Conservation (phyloP, 805 yeast genomes). For the Kurtzmaniella fragi region DNA sequence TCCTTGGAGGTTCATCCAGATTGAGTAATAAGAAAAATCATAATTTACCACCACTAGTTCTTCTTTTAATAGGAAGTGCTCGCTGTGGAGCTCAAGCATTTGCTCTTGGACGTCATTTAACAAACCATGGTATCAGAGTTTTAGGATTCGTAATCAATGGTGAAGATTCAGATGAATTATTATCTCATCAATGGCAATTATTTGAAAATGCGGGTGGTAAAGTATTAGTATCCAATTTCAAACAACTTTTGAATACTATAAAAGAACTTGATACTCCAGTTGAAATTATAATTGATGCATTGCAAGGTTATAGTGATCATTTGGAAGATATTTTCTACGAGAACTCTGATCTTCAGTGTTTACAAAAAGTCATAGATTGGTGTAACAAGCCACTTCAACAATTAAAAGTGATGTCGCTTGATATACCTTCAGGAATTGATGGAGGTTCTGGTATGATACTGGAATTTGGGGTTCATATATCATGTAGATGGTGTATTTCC, state of each 20-base stretch:
- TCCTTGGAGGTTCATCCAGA: constrained; percentile 66
- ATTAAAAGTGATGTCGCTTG: constrained; percentile 58
- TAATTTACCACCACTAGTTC: constrained; percentile 73
- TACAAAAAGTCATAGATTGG: constrained; percentile 57
- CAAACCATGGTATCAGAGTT: constrained; percentile 69
- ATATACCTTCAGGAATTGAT: constrained; percentile 79
- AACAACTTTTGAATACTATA: constrained; percentile 30
- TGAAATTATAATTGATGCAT: constrained; percentile 75
- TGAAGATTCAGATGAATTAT: constrained; percentile 33
- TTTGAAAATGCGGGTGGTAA: constrained; percentile 70
- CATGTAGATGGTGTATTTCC: constrained; percentile 58
- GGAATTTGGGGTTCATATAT: constrained; percentile 28
- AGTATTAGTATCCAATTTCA: constrained; percentile 30
- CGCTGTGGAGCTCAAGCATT: constrained; percentile 71
- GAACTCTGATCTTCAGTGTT: constrained; percentile 31
- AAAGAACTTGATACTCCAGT: constrained; percentile 63
- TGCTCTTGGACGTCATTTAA: constrained; percentile 73
- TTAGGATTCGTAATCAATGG: constrained; percentile 43
- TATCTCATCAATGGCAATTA: constrained; percentile 47
- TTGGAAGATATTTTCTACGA: constrained; percentile 50
- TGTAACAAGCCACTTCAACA: constrained; percentile 44
- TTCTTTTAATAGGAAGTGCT: constrained; percentile 69
- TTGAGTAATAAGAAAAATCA: constrained; percentile 57
- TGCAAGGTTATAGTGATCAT: constrained; percentile 77
- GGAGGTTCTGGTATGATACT: constrained; percentile 65